These are phyloP conservation scores for Alternaria conjuncta DNA, from an alignment of 2,329 filamentous ascomycete genomes.

Conservation along the genomic window DNA sequence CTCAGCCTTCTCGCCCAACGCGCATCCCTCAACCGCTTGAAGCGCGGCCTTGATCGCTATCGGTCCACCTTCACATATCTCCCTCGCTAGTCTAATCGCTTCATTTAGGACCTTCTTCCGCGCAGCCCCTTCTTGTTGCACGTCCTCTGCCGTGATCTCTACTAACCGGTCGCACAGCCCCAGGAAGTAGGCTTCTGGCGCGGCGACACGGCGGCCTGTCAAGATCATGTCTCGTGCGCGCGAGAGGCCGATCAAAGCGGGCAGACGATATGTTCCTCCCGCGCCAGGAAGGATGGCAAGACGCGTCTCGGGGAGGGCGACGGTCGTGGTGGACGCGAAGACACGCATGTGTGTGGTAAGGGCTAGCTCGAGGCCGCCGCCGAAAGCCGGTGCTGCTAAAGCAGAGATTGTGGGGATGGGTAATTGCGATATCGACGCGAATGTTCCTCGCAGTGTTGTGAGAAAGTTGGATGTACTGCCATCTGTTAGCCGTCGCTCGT, in stretches of 20 bases:
- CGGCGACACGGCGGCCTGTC: constrained; percentile 84
- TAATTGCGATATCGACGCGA: constrained; percentile 74
- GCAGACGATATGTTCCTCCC: constrained; percentile 88
- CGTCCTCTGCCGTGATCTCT: constrained; percentile 70
- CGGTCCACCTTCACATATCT: constrained; percentile 90
- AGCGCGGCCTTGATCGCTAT: constrained; percentile 81
- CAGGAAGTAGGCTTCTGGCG: constrained; percentile 86
- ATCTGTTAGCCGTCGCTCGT: constrained; percentile 14
- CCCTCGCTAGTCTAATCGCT: constrained; percentile 77
- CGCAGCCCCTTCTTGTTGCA: constrained; percentile 59
- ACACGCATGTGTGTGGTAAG: constrained; percentile 89
- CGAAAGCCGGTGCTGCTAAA: constrained; percentile 83
- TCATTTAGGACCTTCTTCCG: constrained; percentile 74
- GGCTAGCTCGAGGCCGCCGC: constrained; percentile 91
- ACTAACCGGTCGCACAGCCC: constrained; percentile 91
- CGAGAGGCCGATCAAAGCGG: constrained; percentile 76
- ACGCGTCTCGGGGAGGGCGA: constrained; percentile 89
- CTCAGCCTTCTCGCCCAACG: constrained; percentile 74
- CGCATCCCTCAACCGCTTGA: constrained; percentile 74
- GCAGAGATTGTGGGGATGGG: constrained; percentile 90
- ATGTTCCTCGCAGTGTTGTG: constrained; percentile 73
- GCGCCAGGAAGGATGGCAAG: constrained; percentile 95
- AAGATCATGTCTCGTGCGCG: constrained; percentile 90
- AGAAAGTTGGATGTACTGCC: constrained; percentile 82
- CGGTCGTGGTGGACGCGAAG: constrained; percentile 75